These are phyloP conservation scores for Aureobasidium sp. DNA, from an alignment of 2,329 filamentous ascomycete species.

Conservation along the genomic window DNA sequence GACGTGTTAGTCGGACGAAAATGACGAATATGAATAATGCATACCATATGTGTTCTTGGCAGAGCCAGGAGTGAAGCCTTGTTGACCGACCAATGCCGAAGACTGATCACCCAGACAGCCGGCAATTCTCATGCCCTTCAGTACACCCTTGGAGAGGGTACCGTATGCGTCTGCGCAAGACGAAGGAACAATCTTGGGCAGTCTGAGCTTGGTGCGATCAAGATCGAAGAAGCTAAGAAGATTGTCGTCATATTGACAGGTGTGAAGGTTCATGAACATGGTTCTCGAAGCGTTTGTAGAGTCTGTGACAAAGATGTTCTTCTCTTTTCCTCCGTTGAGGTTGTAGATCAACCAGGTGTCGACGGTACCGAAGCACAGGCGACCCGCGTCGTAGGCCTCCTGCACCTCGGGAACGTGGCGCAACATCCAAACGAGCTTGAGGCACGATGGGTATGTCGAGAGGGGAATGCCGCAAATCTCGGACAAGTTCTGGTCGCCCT, in stretches of 20 bases:
- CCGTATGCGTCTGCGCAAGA: slow-evolving; percentile 68
- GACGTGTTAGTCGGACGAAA: not conserved
- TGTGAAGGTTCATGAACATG: slow-evolving; percentile 86
- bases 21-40: not conserved
- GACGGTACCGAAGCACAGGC: slow-evolving; percentile 76
- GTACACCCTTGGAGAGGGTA: slow-evolving; percentile 51
- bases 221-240: slow-evolving; percentile 74
- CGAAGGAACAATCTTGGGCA: slow-evolving; percentile 75
- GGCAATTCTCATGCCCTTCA: slow-evolving; percentile 65
- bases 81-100: slow-evolving; percentile 73
- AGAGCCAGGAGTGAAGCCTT: slow-evolving; percentile 69
- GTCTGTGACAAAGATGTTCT: slow-evolving; percentile 69
- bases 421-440: slow-evolving; percentile 76
- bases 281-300: slow-evolving; percentile 82
- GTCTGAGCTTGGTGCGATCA: slow-evolving; percentile 58
- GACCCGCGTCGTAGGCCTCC: slow-evolving; percentile 65
- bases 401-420: slow-evolving; percentile 61
- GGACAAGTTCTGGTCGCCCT: slow-evolving; percentile 61
- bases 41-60: slow-evolving; percentile 79
- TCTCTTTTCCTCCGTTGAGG: slow-evolving; percentile 63
- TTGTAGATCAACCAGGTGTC: slow-evolving; percentile 81
- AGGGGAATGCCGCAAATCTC: slow-evolving; percentile 70
- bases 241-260: slow-evolving; percentile 69
- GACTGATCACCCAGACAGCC: slow-evolving; percentile 75
- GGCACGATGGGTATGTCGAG: slow-evolving; percentile 78